Evolutionary conservation across 805 yeast genomes (phyloP), one percentile per base, ranked within the genome.

Genomic region (Saccharomycopsis microspora): DNA sequence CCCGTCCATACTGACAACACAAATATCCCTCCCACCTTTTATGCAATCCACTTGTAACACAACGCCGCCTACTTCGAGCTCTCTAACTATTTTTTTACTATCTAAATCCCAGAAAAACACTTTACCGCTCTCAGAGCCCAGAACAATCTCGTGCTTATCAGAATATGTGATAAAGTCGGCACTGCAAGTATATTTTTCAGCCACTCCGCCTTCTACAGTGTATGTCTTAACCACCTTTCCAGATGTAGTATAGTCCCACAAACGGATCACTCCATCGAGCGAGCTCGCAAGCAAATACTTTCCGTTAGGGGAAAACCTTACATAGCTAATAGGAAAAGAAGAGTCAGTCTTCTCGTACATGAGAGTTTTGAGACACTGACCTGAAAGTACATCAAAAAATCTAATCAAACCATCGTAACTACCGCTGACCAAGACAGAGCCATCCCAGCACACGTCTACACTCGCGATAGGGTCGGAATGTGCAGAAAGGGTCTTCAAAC

Each of bases 391-490:
- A 60, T 89, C 97, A 69, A 94, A 90, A 11, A 90, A 67, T 44
- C 98, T 70, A 30, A 90, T 82, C 55, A 87, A 70, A 3, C 98
- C 98, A 64, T 90, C 98, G 60, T 82, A 83, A 11, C 95, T 82
- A 0, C 94, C 93, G 53, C 95, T 82, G 3, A 80, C 83, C 5
- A 93, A 76, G 36, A 93, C 76, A 0, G 95, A 74, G 50, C 89
- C 88, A 55, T 85, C 96, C 48, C 75, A 78, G 2, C 85, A 76
- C 43, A 90, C 65, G 56, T 86, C 81, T 1, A 89, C 68, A 0
- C 85, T 72, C 28, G 85, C 78, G 1, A 93, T 84, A 0, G 97
- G 94, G 56, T 87, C 97, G 0, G 94, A 78, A 64, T 90, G 98
- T 0, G 97, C 97, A 38, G 95, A 83, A 44, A 90, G 66, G 0